Evolutionary conservation across 768 basidiomycete species (phyloP), one percentile per base, ranked within the genome.

Genomic region (Pleurotus citrinopileatus): DNA sequence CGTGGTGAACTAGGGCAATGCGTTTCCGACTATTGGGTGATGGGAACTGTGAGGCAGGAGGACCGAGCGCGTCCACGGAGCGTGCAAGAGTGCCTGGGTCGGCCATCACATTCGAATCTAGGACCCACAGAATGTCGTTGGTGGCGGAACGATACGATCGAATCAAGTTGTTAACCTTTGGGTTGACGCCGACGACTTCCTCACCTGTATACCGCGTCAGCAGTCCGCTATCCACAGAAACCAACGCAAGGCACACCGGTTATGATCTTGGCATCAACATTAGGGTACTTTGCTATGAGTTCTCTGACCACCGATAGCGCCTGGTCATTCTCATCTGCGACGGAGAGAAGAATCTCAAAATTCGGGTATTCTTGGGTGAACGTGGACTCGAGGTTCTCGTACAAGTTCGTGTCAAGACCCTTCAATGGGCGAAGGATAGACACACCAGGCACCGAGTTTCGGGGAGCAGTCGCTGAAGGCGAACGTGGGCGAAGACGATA

Each of bases 131-230:
- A 45, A 98, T 89, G 63, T 98, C 94, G 64, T 97, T 76, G 52
- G 78, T 72, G 0, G 96, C 97, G 64, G 82, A 73, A 42, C 77
- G 76, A 67, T 94, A 98, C 12, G 95, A 81, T 28, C 85, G 84
- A 57, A 94, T 78, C 43, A 99, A 86, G 69, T 98, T 98, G 74
- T 98, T 98, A 62, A 98, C 88, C 76, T 98, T 98, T 0, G 97
- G 97, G 61, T 99, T 99, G 23, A 92, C 85, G 4, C 96, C 95
- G 17, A 96, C 87, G 42, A 79, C 66, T 57, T 90, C 85, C 62
- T 91, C 87, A 44, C 93, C 94, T 94, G 59, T 4, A 42, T 29
- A 45, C 53, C 34, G 13, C 55, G 29, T 6, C 19, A 52, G 47
- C 42, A 25, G 53, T 37, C 17, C 37, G 55, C 7, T 32, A 15